Evolutionary conservation across 1,284 basidiomycete genomes (phyloP), one percentile per base, ranked within the genome.

Genomic region (Tilletiopsis washingtonensis): DNA sequence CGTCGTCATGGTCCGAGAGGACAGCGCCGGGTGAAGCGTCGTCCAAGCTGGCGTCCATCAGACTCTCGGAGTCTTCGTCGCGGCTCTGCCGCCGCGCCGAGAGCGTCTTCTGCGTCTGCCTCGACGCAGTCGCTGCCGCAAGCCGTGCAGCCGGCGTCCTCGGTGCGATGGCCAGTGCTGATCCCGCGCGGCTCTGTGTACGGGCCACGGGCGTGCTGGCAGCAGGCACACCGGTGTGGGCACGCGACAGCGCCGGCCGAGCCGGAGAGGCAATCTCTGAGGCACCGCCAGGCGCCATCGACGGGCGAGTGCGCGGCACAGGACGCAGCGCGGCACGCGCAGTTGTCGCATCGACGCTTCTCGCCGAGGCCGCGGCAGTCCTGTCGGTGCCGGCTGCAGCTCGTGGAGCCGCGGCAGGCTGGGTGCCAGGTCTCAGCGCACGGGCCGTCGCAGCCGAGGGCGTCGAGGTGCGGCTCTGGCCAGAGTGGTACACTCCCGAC

Each of bases 251-350:
- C n/a, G n/a, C n/a, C n/a, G 54, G 58, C 19, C 54, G 61, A 1
- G 61, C 52, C 2, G 52, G 50, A 20, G 56, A 51, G 3, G 59
- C 23, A 15, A 44, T n/a, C 5, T 40, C 44, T 15, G 54, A 45
- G 9, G 62, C 49, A 27, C 53, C 49, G 17, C 39, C 51, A 5
- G 51, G 39, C 7, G 52, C 34, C 62, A 67, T 67, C 25, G 63
- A 63, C 4, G 57, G 54, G 14, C 64, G 52, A 17, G 56, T 50
- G 15, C 49, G 45, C 2, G 56, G 42, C 4, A 67, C 62, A 4
- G 62, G 64, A 1, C 64, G 52, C 9, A 67, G 55, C n/a, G 55
- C 60, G 21, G 62, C 60, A 19, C 57, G 47, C 1, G 59, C 63
- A 11, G 62, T 45, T 6, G 60, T 51, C 11, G 46, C 24, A 29